Evolutionary conservation across 495 filamentous ascomycete genomes (phyloP).

Genomic region (Neurospora sp.): DNA sequence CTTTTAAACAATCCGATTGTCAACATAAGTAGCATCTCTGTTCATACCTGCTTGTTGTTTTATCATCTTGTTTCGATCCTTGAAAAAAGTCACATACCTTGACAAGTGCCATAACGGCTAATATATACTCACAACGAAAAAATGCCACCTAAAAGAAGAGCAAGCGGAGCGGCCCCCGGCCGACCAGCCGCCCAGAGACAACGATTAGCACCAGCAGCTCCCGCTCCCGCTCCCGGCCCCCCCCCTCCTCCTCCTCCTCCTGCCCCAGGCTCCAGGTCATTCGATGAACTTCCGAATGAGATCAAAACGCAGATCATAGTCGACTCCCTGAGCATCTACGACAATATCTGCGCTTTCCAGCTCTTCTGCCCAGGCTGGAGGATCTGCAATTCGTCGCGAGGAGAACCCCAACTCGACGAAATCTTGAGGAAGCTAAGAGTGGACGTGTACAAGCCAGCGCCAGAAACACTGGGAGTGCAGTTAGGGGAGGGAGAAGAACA

Average conservation of each 20-base stretch:
- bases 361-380: conserved; percentile 4
- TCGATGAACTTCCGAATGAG: conserved; percentile 1
- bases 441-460: conserved; percentile 3
- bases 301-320: conserved; percentile 4
- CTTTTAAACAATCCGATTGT: background rate
- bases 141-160: background rate
- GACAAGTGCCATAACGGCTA: background rate
- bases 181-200: background rate
- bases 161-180: background rate
- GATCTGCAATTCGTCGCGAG: conserved; percentile 1
- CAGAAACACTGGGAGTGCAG: background rate
- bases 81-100: background rate
- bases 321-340: background rate
- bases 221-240: no score
- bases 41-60: background rate
- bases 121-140: background rate
- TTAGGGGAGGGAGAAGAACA: background rate
- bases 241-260: background rate
- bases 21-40: background rate
- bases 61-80: background rate
- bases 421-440: conserved; percentile 3
- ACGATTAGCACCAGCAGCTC: background rate
- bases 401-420: background rate
- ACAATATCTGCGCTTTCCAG: conserved; percentile 1
- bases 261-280: background rate